Evolutionary conservation across 176 grass and related monocot genomes (phyloP).

Genomic region (Hsuehochloa calcarea): DNA sequence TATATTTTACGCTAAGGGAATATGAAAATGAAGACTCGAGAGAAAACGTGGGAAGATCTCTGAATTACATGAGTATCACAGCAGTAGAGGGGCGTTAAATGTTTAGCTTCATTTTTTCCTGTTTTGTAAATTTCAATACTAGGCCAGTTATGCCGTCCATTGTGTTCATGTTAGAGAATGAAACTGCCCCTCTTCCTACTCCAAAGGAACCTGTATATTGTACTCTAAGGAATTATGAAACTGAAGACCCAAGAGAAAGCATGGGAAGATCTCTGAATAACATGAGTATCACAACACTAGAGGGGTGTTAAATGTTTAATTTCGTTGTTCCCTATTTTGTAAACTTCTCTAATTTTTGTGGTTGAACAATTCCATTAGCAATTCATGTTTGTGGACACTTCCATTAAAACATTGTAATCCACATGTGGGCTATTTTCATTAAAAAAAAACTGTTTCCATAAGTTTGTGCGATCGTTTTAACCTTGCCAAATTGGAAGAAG

Average conservation of each 20-base stretch:
- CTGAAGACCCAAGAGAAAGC: background rate
- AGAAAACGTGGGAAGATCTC: background rate
- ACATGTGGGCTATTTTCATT: background rate
- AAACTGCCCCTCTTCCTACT: constrained; percentile 14
- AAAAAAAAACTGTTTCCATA: background rate
- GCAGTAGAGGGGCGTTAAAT: constrained; percentile 7
- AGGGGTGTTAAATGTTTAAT: constrained; percentile 12
- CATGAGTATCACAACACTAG: constrained; percentile 1
- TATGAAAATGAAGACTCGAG: background rate
- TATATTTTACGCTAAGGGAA: constrained; percentile 2
- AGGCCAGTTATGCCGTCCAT: constrained; percentile 52
- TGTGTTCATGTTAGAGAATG: constrained; percentile 49
- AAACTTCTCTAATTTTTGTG: background rate
- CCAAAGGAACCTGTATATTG: constrained; percentile 37
- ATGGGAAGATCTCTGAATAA: constrained; percentile 3
- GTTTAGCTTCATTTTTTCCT: background rate
- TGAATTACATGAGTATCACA: constrained; percentile 17
- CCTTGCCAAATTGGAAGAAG: constrained; percentile 9
- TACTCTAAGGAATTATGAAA: background rate
- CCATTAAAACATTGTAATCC: background rate
- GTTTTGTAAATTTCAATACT: background rate
- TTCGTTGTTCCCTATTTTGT: background rate
- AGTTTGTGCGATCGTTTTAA: background rate
- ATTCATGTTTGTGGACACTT: background rate
- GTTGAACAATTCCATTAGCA: background rate